Evolutionary conservation across 1,284 basidiomycete genomes (phyloP).

Genomic region (Lentinula novae-zelandiae): DNA sequence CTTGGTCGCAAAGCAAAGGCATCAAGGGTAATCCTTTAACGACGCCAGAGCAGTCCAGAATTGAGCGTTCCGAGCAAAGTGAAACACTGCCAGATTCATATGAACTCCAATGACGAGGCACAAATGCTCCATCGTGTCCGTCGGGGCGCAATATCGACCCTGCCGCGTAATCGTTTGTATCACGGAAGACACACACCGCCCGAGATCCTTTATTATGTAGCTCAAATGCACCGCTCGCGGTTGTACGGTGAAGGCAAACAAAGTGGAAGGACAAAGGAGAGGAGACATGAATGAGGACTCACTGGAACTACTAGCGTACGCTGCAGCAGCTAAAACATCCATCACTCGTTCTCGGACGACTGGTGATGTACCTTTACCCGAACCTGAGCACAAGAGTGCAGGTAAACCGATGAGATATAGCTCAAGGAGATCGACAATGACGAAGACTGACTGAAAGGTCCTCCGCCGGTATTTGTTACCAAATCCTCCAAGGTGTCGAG

Average conservation of each 20-base stretch:
- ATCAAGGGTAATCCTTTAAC: background rate
- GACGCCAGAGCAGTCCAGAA: background rate
- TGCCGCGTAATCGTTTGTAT: too few relatives aligned
- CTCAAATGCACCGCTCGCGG: background rate
- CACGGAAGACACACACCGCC: background rate
- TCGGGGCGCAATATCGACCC: background rate
- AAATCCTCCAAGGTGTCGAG: conserved; percentile 70
- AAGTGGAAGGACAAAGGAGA: background rate
- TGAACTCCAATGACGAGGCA: background rate
- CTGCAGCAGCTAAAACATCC: conserved; percentile 70
- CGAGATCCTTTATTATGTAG: background rate
- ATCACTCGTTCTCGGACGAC: conserved; percentile 71
- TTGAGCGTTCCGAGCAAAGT: background rate
- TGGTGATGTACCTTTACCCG: conserved; percentile 50
- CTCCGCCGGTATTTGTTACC: conserved; percentile 28
- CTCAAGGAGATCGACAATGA: background rate
- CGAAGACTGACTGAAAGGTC: background rate
- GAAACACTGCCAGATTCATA: background rate
- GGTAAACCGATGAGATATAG: background rate
- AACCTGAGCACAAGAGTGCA: background rate
- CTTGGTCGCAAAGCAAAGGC: background rate
- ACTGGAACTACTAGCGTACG: conserved; percentile 55
- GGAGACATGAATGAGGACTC: background rate
- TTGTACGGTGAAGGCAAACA: background rate
- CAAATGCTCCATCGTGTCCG: background rate